A percentile compares a stretch with the other conserved stretches of the same genome.
phyloP scores from a whole-genome alignment of 208 protist genomes.

The Leishmania arabica region DNA sequence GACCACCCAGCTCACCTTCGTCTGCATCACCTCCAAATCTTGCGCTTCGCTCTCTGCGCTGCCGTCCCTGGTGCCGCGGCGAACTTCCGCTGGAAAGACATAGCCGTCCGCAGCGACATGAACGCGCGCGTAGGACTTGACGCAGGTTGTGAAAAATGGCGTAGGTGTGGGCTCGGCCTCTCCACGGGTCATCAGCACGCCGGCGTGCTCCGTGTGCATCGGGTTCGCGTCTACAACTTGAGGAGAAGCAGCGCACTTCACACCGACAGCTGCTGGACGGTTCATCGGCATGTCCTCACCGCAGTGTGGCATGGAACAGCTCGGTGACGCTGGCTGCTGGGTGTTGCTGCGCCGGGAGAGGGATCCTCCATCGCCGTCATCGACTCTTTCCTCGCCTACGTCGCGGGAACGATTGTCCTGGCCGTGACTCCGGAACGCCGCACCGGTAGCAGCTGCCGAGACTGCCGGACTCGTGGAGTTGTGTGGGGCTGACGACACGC shows the following conservation, averaged over 20 bases:
- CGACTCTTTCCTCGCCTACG: background rate
- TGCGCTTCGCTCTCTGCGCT: slow-evolving; percentile 11
- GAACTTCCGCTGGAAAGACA: slow-evolving; percentile 26
- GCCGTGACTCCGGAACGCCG: background rate
- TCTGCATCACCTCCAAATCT: slow-evolving; percentile 68
- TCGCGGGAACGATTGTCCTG: background rate
- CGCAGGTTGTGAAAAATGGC: slow-evolving; percentile 22
- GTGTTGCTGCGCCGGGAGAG: slow-evolving; percentile 6
- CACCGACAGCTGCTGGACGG: background rate
- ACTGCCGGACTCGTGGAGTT: background rate
- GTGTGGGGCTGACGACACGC: background rate
- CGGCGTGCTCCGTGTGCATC: background rate
- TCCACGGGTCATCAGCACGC: background rate
- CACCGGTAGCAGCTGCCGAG: too few relatives aligned
- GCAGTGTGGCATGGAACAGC: background rate
- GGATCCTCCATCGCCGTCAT: background rate
- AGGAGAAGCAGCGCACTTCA: background rate
- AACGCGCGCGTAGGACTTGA: slow-evolving; percentile 32
- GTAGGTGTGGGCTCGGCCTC: background rate
- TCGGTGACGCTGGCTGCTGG: slow-evolving; percentile 1
- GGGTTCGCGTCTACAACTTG: background rate
- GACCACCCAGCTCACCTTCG: slow-evolving; percentile 65
- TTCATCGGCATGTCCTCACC: background rate
- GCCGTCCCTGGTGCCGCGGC: slow-evolving; percentile 20
- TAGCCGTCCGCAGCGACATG: slow-evolving; percentile 23